A percentile compares a stretch with the other conserved stretches of the same genome.
Evolutionary conservation across 495 filamentous ascomycete genomes (phyloP).

Genomic region (Penicillium alfredii): DNA sequence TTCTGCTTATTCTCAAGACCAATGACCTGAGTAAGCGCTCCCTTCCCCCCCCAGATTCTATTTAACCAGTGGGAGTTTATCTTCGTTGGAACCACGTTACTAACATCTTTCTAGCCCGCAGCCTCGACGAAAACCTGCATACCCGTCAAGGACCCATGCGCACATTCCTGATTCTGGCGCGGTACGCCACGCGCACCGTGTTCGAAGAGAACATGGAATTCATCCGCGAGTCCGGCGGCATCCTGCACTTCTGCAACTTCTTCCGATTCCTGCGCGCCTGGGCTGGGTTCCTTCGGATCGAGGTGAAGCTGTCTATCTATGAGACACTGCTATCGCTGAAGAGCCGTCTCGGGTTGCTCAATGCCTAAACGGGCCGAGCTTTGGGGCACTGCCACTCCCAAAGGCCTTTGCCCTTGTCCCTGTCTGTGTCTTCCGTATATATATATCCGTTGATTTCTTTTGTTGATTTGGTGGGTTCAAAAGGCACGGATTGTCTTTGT

Average conservation of each 20-base stretch:
- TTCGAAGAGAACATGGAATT: slow-evolving; percentile 80
- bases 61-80: too few species aligned
- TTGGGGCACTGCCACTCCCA: too few species aligned
- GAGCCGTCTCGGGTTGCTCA: slow-evolving; percentile 33
- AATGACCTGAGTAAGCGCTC: slow-evolving; percentile 76
- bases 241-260: slow-evolving; percentile 51
- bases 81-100: too few species aligned
- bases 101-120: slow-evolving; percentile 52
- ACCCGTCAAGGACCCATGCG: slow-evolving; percentile 82
- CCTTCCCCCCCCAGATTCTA: background rate
- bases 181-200: slow-evolving; percentile 85
- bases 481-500: slow-evolving; percentile 25
- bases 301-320: slow-evolving; percentile 57
- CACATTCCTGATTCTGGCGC: slow-evolving; percentile 87
- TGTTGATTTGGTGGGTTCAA: slow-evolving; percentile 9
- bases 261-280: slow-evolving; percentile 51
- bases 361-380: slow-evolving; percentile 9
- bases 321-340: slow-evolving; percentile 47
- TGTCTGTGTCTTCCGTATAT: slow-evolving; percentile 4
- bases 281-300: slow-evolving; percentile 54
- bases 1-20: slow-evolving; percentile 94
- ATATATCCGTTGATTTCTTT: slow-evolving; percentile 9
- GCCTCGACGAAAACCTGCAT: slow-evolving; percentile 88
- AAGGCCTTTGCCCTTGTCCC: background rate
- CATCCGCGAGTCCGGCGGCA: slow-evolving; percentile 52